Evolutionary conservation across 805 yeast genomes (phyloP), one percentile per base, ranked within the genome.

Genomic region (Zygoascus biomembranicola): DNA sequence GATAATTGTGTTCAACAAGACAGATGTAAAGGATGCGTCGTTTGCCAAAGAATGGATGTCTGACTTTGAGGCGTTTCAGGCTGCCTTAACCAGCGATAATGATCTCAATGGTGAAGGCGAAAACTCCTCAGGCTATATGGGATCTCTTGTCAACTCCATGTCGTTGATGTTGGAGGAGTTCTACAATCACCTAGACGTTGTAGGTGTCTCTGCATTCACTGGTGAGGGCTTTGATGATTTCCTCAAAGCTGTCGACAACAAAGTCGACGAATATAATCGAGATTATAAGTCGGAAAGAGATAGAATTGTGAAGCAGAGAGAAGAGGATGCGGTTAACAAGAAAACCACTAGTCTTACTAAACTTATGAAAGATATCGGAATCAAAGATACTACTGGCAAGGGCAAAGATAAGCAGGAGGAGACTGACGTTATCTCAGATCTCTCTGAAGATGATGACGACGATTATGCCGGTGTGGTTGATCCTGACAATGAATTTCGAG

Each of bases 41-140:
- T 90, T 90, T 71, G 97, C 96, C 20, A 83, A 81, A 64, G 95
- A 88, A 60, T 94, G 99, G 99, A 89, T 94, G 97, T 80, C 84
- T 1, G 99, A 94, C 70, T 94, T 94, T 68, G 97, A 92, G 68
- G 76, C 81, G 14, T 94, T 94, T 74, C 98, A 92, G 69, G 72
- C 70, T 20, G 95, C 95, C 1, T 72, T 92, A 53, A 76, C 77
- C 58, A 74, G 76, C 32, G 85, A 85, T 66, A 81, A 82, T 56
- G 90, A 86, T 47, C 69, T 79, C 49, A 84, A 80, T 59, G 85
- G 82, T 39, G 72, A 69, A 52, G 80, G 81, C 19, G 74, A 73
- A 42, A 69, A 77, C 20, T 80, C 83, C 2, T 82, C 92, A 2
- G 97, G 97, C 1, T 94, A 94, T 69, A 94, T 94, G 99, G 81